These are phyloP conservation scores for Malassezia yamatoensis DNA, from an alignment of 1,284 basidiomycete species.

Conservation along the genomic window DNA sequence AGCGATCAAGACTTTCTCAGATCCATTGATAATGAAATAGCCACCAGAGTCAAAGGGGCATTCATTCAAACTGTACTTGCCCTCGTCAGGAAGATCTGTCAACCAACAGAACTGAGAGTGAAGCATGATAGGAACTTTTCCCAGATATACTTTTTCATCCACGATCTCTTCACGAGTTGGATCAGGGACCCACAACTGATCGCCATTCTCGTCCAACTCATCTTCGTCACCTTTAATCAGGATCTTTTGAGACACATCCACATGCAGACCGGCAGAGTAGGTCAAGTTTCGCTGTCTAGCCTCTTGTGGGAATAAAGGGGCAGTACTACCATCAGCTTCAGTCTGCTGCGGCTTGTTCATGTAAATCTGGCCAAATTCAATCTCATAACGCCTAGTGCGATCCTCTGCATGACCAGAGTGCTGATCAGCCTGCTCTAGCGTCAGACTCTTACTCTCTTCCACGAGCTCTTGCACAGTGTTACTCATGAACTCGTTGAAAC, in stretches of 20 bases:
- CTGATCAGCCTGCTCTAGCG: constrained; percentile 90
- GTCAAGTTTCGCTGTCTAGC: constrained; percentile 86
- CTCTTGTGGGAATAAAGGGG: constrained; percentile 93
- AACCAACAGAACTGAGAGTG: constrained; percentile 91
- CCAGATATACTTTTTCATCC: constrained; percentile 79
- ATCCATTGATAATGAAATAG: constrained; percentile 99
- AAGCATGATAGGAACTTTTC: constrained; percentile 97
- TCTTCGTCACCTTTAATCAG: constrained; percentile 64
- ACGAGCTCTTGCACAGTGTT: constrained; percentile 99
- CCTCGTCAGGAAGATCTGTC: constrained; percentile 64
- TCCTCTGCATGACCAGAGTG: constrained; percentile 58
- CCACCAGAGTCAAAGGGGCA: constrained; percentile 90
- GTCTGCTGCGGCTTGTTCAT: constrained; percentile 86
- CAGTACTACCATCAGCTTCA: constrained; percentile 87
- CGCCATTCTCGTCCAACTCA: constrained; percentile 59
- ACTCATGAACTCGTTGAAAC: constrained; percentile 97
- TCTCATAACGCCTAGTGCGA: constrained; percentile 77
- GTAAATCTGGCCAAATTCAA: constrained; percentile 95
- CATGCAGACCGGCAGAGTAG: constrained; percentile 89
- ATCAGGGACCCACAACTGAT: constrained; percentile 65
- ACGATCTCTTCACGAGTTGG: constrained; percentile 56
- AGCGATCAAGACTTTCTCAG: constrained; percentile 97
- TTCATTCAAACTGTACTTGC: constrained; percentile 83
- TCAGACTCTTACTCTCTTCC: constrained; percentile 85
- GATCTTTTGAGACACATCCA: constrained; percentile 85